Conservation (phyloP, 108 stramenopile genomes). For the Craspedostauros australis region DNA sequence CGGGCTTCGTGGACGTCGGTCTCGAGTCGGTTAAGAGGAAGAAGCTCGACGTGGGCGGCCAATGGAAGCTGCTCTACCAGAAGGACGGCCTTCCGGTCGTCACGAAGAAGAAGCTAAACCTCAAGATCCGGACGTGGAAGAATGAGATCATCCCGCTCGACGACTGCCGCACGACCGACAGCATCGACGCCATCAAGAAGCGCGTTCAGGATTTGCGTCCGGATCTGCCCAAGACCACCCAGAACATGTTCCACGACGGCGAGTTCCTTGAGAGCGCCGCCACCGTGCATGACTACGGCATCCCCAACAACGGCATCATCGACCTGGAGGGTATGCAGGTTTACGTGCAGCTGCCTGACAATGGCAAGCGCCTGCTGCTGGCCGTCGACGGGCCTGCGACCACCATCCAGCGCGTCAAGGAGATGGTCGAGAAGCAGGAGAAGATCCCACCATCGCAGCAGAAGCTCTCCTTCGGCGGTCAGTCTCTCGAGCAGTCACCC, state of each 20-base stretch:
- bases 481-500: too few species aligned
- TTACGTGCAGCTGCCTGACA: constrained; percentile 12
- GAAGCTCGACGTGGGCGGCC: constrained; percentile 14
- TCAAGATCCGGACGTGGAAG: too few species aligned
- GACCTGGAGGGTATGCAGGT: constrained; percentile 17
- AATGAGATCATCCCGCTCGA: too few species aligned
- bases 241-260: constrained; percentile 2
- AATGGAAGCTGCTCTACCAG: constrained; percentile 24
- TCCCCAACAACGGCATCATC: constrained; percentile 18
- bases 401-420: constrained; percentile 18
- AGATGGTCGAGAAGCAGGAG: constrained; percentile 6
- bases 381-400: constrained; percentile 6
- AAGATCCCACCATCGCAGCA: constrained; percentile 4
- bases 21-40: constrained; percentile 4
- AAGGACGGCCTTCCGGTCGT: too few species aligned
- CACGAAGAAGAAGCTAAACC: constrained; percentile 16
- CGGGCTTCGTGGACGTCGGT: constrained; percentile 15
- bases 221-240: constrained; percentile 13
- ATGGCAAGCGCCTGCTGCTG: constrained; percentile 8
- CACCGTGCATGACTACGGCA: constrained; percentile 12
- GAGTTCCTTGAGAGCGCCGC: constrained; percentile 8
- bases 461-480: constrained; percentile 1
- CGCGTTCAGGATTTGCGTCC: constrained; percentile 6
- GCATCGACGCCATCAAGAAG: constrained; percentile 14
- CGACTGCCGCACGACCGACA: too few species aligned